Evolutionary conservation across 108 stramenopile genomes (phyloP), one percentile per base, ranked within the genome.

Genomic region (Skeletonema costatum): DNA sequence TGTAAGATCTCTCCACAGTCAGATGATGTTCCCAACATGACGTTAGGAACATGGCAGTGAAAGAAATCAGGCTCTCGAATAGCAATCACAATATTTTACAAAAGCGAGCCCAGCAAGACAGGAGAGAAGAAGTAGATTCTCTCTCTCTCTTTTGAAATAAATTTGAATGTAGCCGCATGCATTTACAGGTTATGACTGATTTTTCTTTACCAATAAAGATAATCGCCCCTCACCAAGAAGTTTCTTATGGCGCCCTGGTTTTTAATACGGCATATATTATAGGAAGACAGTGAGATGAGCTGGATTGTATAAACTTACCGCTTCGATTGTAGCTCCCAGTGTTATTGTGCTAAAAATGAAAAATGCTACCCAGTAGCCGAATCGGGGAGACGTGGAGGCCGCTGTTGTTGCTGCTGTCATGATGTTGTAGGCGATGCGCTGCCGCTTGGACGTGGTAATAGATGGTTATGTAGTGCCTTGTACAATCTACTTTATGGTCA

Each of bases 321-420:
- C 84, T 70, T 87, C 85, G 58, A 90, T 77, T 14, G 86, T 62
- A 36, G 89, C 77, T 17, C 83, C 82, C 79, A 95, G 69, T 12
- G 85, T 84, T 13, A 95, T 85, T 16, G 81, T 81, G 48, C 83
- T 77, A 65, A 92, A 89, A 13, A 89, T 63, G 48, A 92, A 73
- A 73, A 92, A 89, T 11, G 89, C 81, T 4, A 85, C 81, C 93
- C 93, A 94, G 13, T 85, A 80, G 16, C 78, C 82, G 67, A 94
- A 94, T 4, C 93, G 85, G 17, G 91, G 87, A 32, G 89, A 87
- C 19, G 67, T 48, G n/a, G 78, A 61, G 38, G 78, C 41, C 0
- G 71, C 39, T 3, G 71, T 51, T 51, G 50, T 51, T 21, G 50
- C 6, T 21, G 50, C 6, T 51, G 50, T 14, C 46, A 48, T 48